A percentile compares a stretch with the other conserved stretches of the same genome.
Conservation (phyloP, 2,329 filamentous ascomycete species). For the Macrophomina tecta region DNA sequence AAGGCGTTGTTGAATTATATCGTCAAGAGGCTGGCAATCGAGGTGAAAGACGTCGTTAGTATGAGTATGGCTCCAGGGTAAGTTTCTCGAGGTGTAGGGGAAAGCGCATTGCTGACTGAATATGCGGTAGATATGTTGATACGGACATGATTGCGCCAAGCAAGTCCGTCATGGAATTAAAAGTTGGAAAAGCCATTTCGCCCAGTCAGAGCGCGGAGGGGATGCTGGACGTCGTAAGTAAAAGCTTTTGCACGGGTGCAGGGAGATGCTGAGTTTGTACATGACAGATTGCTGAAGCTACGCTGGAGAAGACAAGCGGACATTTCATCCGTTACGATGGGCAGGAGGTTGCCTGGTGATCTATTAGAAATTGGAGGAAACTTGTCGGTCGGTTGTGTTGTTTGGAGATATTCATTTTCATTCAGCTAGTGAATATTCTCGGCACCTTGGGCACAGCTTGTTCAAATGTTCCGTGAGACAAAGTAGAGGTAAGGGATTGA, state of each 20-base stretch:
- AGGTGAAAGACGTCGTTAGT: not conserved
- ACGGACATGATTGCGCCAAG: not conserved
- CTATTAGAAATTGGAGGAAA: no score
- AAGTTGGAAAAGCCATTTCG: not conserved
- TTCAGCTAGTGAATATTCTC: no score
- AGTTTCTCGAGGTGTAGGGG: not conserved
- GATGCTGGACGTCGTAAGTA: not conserved
- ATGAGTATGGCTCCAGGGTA: slow-evolving; percentile 1
- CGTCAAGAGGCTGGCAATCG: not conserved
- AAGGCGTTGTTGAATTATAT: slow-evolving; percentile 6
- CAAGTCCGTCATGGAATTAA: not conserved
- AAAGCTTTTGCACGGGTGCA: no score
- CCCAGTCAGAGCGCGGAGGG: not conserved
- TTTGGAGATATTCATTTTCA: no score
- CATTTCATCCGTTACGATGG: slow-evolving; percentile 4
- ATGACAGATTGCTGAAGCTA: not conserved
- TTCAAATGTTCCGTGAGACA: no score
- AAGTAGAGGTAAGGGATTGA: no score
- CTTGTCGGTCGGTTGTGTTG: no score
- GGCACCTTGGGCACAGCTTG: no score
- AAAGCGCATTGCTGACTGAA: not conserved
- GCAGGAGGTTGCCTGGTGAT: not conserved
- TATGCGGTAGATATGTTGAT: not conserved
- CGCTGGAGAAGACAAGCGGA: not conserved
- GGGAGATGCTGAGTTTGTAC: not conserved